These are phyloP conservation scores for Orbilia blumenaviensis DNA, from an alignment of 2,329 filamentous ascomycete genomes.

Conservation along the genomic window DNA sequence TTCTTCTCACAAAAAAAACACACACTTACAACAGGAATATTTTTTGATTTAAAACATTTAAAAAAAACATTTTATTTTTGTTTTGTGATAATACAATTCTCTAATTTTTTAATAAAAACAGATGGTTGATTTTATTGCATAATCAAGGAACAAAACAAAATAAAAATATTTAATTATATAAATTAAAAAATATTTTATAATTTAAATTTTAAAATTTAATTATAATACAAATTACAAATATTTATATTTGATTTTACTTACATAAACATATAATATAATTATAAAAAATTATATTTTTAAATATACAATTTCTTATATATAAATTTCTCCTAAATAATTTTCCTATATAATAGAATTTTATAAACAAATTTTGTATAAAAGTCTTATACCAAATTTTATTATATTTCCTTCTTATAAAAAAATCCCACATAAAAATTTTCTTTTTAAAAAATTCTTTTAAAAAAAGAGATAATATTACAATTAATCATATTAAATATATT, in stretches of 20 bases:
- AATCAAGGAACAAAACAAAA: background rate
- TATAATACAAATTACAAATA: slow-evolving; percentile 23
- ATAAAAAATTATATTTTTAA: too few relatives aligned
- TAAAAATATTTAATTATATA: background rate
- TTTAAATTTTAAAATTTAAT: slow-evolving; percentile 1
- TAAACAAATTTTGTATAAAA: too few relatives aligned
- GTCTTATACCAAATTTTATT: too few relatives aligned
- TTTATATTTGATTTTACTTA: background rate
- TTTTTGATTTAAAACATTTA: background rate
- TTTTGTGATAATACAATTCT: background rate
- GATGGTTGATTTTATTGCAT: background rate
- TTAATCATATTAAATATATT: background rate
- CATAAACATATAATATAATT: too few relatives aligned
- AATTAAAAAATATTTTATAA: background rate
- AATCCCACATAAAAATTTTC: background rate
- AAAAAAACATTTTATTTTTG: background rate
- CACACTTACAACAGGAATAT: background rate
- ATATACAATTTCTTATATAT: too few relatives aligned
- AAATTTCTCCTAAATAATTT: too few relatives aligned
- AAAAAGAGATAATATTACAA: background rate
- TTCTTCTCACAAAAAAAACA: background rate
- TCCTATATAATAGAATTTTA: too few relatives aligned
- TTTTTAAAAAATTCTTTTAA: background rate
- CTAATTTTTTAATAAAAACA: too few relatives aligned
- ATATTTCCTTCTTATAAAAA: background rate